A percentile compares a stretch with the other conserved stretches of the same genome.
phyloP scores from a whole-genome alignment of 345 rosid genomes.

The Citrus inodora region DNA sequence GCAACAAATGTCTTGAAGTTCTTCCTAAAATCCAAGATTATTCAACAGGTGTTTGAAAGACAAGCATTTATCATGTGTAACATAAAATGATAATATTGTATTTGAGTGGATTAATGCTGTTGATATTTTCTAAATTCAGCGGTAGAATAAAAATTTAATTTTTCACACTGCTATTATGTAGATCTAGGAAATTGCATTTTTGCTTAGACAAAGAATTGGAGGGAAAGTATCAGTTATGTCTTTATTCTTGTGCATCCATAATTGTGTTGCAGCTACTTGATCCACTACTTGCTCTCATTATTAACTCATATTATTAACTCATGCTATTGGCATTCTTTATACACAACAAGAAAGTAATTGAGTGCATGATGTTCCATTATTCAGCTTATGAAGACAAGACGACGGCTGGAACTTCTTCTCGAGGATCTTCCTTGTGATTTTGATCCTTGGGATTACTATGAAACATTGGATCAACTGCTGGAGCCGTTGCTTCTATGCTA shows the following conservation, averaged over 20 bases:
- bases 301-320: not conserved
- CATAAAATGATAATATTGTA: not conserved
- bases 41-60: not conserved
- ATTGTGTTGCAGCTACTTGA: not conserved
- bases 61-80: not conserved
- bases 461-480: slow-evolving; percentile 73
- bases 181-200: not conserved
- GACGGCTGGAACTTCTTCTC: slow-evolving; percentile 76
- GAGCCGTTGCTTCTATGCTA: slow-evolving; percentile 86
- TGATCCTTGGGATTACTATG: slow-evolving; percentile 74
- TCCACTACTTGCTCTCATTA: not conserved
- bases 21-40: not conserved
- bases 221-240: not conserved
- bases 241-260: not conserved
- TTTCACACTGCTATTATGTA: not conserved
- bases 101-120: not conserved
- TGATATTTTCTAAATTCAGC: not conserved
- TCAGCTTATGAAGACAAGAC: slow-evolving; percentile 82
- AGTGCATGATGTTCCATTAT: slow-evolving; percentile 11
- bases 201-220: too few relatives aligned
- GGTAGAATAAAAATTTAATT: not conserved
- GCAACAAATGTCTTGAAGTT: not conserved
- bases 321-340: not conserved
- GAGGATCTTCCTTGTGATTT: slow-evolving; percentile 95
- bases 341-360: not conserved